phyloP scores from a whole-genome alignment of 345 rosid species.

The Citropsis articulata region DNA sequence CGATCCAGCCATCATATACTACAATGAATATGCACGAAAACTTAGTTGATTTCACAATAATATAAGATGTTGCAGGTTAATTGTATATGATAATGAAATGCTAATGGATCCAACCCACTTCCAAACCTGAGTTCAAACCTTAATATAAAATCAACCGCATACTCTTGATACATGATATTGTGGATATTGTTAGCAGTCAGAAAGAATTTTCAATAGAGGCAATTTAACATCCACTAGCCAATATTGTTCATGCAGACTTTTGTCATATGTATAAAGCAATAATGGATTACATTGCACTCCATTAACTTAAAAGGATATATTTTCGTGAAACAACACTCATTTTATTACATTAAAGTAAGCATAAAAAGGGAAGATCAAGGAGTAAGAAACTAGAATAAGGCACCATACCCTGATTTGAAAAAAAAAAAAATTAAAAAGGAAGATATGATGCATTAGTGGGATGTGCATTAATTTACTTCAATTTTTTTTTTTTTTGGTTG shows the following conservation, averaged over 20 bases:
- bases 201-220: background rate
- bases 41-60: background rate
- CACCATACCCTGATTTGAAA: background rate
- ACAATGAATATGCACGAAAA: background rate
- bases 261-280: conserved; percentile 3
- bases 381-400: conserved; percentile 16
- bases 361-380: background rate
- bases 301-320: background rate
- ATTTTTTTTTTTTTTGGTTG: background rate
- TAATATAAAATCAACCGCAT: background rate
- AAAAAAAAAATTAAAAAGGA: background rate
- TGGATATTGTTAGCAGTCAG: conserved; percentile 14
- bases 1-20: background rate
- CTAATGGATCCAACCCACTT: conserved; percentile 15
- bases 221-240: conserved; percentile 11
- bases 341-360: conserved; percentile 5
- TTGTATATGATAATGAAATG: conserved; percentile 1
- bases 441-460: conserved; percentile 21
- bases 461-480: conserved; percentile 12
- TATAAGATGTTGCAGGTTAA: conserved; percentile 9
- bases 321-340: background rate
- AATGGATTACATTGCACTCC: conserved; percentile 36
- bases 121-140: background rate
- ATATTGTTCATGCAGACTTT: conserved; percentile 1
- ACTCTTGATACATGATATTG: conserved; percentile 2